Conservation (phyloP, 129 eudicot genomes). For the Pittosporum tobira region DNA sequence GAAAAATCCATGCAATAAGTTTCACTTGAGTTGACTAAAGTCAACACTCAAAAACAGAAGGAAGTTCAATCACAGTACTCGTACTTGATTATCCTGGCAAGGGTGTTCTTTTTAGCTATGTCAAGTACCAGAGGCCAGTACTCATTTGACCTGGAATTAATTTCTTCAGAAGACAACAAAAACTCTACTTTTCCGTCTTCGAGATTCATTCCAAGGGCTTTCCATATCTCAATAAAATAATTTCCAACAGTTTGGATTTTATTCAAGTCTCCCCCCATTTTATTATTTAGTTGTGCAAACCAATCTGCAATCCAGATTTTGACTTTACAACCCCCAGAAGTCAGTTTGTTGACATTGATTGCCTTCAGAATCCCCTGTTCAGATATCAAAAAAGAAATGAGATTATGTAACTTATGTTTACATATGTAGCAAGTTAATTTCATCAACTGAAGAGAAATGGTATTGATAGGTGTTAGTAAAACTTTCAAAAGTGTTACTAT, state of each 20-base stretch:
- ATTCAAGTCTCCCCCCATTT: slow-evolving; percentile 80
- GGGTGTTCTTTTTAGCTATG: slow-evolving; percentile 73
- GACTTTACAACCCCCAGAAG: slow-evolving; percentile 87
- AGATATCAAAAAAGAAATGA: slow-evolving; percentile 2
- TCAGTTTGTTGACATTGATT: slow-evolving; percentile 80
- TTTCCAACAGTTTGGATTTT: slow-evolving; percentile 67
- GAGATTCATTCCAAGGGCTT: slow-evolving; percentile 67
- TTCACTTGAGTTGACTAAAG: background rate
- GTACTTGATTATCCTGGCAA: slow-evolving; percentile 61
- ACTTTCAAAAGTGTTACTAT: background rate
- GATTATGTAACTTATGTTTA: background rate
- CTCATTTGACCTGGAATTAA: slow-evolving; percentile 60
- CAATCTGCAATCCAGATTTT: slow-evolving; percentile 95
- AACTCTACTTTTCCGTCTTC: slow-evolving; percentile 68
- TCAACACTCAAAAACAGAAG: background rate
- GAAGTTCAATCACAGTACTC: background rate
- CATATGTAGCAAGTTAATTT: background rate
- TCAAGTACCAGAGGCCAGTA: slow-evolving; percentile 96
- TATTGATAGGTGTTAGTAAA: background rate
- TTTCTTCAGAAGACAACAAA: slow-evolving; percentile 72
- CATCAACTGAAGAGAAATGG: background rate
- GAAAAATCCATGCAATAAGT: slow-evolving; percentile 2
- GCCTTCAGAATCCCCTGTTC: slow-evolving; percentile 83
- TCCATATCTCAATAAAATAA: slow-evolving; percentile 83
- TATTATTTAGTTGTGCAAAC: slow-evolving; percentile 83